phyloP scores from a whole-genome alignment of 2,329 filamentous ascomycete species.

The Cladosporium sp. region DNA sequence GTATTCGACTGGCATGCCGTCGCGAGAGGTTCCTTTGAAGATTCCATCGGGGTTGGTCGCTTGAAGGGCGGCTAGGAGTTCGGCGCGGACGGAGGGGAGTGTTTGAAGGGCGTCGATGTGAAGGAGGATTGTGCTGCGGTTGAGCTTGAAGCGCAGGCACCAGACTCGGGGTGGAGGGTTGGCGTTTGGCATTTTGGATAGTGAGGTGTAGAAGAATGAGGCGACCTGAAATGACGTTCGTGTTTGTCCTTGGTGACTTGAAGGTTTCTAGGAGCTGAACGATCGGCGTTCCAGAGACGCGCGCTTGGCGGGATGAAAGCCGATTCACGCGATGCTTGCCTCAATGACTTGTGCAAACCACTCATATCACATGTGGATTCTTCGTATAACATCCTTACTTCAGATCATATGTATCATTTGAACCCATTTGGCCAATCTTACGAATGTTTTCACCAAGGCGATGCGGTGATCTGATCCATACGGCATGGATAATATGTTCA shows the following conservation, averaged over 20 bases:
- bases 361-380: too few species aligned
- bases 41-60: constrained; percentile 35
- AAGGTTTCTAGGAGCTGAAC: background rate
- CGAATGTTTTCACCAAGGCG: too few species aligned
- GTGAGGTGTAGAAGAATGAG: background rate
- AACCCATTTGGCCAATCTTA: too few species aligned
- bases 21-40: constrained; percentile 36
- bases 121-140: constrained; percentile 44
- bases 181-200: background rate
- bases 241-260: background rate
- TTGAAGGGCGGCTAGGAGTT: constrained; percentile 39
- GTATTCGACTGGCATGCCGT: constrained; percentile 17
- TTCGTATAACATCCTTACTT: too few species aligned
- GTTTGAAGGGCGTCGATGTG: constrained; percentile 42
- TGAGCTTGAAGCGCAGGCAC: constrained; percentile 42
- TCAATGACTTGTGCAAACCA: too few species aligned
- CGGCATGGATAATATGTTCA: too few species aligned
- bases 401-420: too few species aligned
- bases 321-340: too few species aligned
- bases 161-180: constrained; percentile 4
- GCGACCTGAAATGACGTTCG: background rate
- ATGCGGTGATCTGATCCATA: too few species aligned
- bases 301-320: background rate
- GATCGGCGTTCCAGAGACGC: background rate
- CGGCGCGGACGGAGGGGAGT: constrained; percentile 37